Evolutionary conservation across 1,284 basidiomycete species (phyloP), one percentile per base, ranked within the genome.

Genomic region (Heliocybe sulcata): DNA sequence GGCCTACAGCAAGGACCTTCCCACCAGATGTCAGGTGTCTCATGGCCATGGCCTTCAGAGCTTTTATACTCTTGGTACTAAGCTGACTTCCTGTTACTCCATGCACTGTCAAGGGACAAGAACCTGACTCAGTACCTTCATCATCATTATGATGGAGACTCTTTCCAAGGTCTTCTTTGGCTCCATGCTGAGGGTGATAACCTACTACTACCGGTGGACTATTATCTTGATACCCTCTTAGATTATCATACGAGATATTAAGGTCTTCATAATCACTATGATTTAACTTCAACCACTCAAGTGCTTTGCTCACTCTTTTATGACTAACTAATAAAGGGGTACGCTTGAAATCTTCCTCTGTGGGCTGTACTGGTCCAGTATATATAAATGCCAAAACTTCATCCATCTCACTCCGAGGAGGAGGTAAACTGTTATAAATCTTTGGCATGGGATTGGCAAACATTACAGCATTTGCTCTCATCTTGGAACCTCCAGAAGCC

Each of bases 201-300:
- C 58, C 57, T 20, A 63, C 35, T 10, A 35, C 27, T 11, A 47
- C 19, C 64, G 66, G 4, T 56, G 53, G 10, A 20, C n/a, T 54
- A 52, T 56, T 19, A 45, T 63, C 60, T 10, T 57, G 49, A 55
- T 69, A 69, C 35, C 53, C 20, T 2, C 42, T 20, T 2, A 67
- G 33, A 58, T 68, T 65, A 0, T 62, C 53, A 3, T 64, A n/a
- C 0, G 62, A 65, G 12, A 71, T 66, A 0, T 56, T 50, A 0
- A 67, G 8, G 54, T 67, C 63, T 3, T 1, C 16, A 57, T 69
- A 70, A 27, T 64, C 61, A 9, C 2, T 3, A 58, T 71, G 65
- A 50, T 71, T 71, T 2, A 68, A 33, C 25, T 64, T 64, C n/a
- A 71, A 56, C 68, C 68, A 70, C 19, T 65, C 54, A 3, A 71